Evolutionary conservation across 1,284 basidiomycete genomes (phyloP).

Genomic region (Meripilus lineatus): DNA sequence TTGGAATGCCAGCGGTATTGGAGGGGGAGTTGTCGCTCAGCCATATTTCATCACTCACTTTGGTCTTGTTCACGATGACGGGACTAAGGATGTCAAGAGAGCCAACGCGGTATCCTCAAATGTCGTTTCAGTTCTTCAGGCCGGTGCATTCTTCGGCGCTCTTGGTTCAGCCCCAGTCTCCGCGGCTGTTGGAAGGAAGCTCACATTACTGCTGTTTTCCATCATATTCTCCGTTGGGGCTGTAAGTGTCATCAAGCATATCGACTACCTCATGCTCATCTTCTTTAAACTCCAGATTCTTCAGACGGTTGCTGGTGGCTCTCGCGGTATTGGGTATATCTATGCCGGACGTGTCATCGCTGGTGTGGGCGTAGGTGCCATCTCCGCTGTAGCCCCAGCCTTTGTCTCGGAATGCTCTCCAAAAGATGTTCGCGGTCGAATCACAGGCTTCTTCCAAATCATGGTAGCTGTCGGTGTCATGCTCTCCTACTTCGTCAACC

Average conservation of each 20-base stretch:
- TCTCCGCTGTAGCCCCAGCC: constrained; percentile 66
- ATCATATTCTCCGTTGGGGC: constrained; percentile 65
- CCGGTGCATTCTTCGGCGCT: constrained; percentile 79
- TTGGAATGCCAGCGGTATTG: constrained; percentile 37
- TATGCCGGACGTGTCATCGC: constrained; percentile 73
- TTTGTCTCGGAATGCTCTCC: constrained; percentile 79
- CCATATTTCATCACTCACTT: constrained; percentile 60
- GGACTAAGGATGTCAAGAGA: constrained; percentile 29
- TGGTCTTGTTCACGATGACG: constrained; percentile 43
- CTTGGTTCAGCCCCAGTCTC: constrained; percentile 61
- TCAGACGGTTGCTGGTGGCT: constrained; percentile 57
- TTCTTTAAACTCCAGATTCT: constrained; percentile 32
- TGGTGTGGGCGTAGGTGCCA: constrained; percentile 66
- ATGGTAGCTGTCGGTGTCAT: constrained; percentile 75
- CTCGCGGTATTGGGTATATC: constrained; percentile 56
- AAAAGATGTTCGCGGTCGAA: constrained; percentile 67
- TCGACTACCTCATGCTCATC: neutral
- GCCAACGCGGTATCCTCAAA: constrained; percentile 51
- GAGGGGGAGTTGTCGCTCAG: constrained; percentile 64
- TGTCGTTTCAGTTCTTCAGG: constrained; percentile 75
- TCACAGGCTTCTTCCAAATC: constrained; percentile 78
- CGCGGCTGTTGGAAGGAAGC: constrained; percentile 50
- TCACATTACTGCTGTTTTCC: constrained; percentile 53
- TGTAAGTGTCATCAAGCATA: constrained; percentile 33
- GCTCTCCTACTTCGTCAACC: constrained; percentile 75